Evolutionary conservation across 1,139 yeast species (phyloP).

Genomic region (Suhomyces maxii): DNA sequence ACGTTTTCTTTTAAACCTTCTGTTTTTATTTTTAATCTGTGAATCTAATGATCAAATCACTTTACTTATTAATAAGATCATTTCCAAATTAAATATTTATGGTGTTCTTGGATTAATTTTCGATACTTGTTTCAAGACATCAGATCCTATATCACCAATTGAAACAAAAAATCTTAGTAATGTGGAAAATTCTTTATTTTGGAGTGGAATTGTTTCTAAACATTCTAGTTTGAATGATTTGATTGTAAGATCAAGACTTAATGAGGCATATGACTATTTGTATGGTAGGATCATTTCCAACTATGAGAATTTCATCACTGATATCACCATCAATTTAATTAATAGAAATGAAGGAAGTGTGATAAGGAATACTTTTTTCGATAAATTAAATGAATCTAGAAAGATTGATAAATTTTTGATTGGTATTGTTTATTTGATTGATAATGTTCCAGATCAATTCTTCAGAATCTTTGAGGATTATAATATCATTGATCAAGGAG

Average conservation of each 20-base stretch:
- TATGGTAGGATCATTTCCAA: constrained; percentile 17
- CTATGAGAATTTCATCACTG: constrained; percentile 23
- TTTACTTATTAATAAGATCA: constrained; percentile 27
- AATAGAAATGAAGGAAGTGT: constrained; percentile 28
- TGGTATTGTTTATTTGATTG: constrained; percentile 37
- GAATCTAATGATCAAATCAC: constrained; percentile 31
- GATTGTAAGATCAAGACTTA: constrained; percentile 21
- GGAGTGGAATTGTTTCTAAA: constrained; percentile 25
- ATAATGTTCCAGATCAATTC: constrained; percentile 27
- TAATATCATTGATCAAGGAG: constrained; percentile 12
- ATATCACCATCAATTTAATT: constrained; percentile 34
- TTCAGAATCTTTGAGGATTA: constrained; percentile 24
- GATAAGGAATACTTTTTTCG: constrained; percentile 23
- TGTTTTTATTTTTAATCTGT: constrained; percentile 37
- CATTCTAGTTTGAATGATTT: constrained; percentile 22
- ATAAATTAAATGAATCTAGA: constrained; percentile 18
- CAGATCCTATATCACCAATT: constrained; percentile 6
- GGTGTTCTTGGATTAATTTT: constrained; percentile 25
- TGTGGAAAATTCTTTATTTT: constrained; percentile 28
- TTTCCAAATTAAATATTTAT: constrained; percentile 27
- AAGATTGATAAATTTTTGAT: constrained; percentile 30
- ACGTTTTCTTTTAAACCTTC: constrained; percentile 23
- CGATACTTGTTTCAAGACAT: constrained; percentile 25
- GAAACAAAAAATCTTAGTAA: constrained; percentile 15
- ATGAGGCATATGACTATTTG: constrained; percentile 31